Conservation (phyloP, 345 rosid genomes). For the Barbarea vulgaris region DNA sequence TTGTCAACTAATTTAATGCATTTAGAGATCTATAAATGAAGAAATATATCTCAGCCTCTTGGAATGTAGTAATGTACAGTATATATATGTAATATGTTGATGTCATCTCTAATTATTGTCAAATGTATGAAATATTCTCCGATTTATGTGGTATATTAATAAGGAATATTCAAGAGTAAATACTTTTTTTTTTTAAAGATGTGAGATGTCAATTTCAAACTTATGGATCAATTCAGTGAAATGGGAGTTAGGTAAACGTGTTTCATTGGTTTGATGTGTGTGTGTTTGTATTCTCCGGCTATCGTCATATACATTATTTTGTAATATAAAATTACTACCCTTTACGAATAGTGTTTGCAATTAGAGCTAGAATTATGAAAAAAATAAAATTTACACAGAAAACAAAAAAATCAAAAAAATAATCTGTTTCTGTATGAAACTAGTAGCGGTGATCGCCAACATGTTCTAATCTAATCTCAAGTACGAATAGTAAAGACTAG, state of each 20-base stretch:
- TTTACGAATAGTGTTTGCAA: background rate
- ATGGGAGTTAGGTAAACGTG: background rate
- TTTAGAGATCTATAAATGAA: too few species aligned
- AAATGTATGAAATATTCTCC: background rate
- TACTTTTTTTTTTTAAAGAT: background rate
- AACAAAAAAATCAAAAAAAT: too few species aligned
- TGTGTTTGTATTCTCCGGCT: background rate
- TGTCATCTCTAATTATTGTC: background rate
- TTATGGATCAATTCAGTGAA: background rate
- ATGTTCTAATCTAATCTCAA: background rate
- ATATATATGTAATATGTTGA: too few species aligned
- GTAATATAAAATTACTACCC: background rate
- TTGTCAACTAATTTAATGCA: background rate
- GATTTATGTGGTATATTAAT: background rate
- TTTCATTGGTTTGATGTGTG: background rate
- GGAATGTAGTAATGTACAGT: too few species aligned
- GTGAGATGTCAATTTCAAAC: background rate
- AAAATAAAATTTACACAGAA: too few species aligned
- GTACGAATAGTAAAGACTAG: background rate
- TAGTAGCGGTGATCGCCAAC: too few species aligned
- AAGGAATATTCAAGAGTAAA: background rate
- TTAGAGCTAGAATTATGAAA: background rate
- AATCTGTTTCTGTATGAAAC: too few species aligned
- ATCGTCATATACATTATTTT: too few species aligned
- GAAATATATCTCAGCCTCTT: background rate